Evolutionary conservation across 495 filamentous ascomycete genomes (phyloP).

Genomic region (Lichenothelia convexa): DNA sequence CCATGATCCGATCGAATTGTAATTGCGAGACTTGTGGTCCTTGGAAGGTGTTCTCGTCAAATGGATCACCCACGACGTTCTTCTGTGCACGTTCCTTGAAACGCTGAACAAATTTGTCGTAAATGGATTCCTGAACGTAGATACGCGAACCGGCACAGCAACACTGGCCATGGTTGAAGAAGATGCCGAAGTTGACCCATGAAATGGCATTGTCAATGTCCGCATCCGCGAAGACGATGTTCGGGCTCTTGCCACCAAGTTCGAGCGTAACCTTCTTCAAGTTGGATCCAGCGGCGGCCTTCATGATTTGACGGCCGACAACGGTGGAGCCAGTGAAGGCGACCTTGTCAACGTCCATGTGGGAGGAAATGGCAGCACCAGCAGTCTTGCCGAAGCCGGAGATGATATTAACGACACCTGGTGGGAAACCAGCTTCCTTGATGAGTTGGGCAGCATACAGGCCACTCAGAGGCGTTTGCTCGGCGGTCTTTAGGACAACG

Average conservation of each 20-base stretch:
- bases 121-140: conserved; percentile 89
- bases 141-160: conserved; percentile 94
- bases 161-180: conserved; percentile 97
- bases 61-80: conserved; percentile 89
- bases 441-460: conserved; percentile 63
- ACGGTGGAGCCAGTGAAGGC: conserved; percentile 93
- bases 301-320: conserved; percentile 84
- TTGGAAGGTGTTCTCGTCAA: conserved; percentile 78
- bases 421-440: conserved; percentile 91
- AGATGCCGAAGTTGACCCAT: conserved; percentile 98
- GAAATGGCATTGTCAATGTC: conserved; percentile 91
- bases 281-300: conserved; percentile 87
- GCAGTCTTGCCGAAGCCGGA: conserved; percentile 81
- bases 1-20: conserved; percentile 96
- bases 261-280: conserved; percentile 99
- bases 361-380: conserved; percentile 76
- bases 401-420: conserved; percentile 89
- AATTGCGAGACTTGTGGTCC: conserved; percentile 89
- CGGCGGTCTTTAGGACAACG: conserved; percentile 82
- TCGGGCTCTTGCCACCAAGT: conserved; percentile 94
- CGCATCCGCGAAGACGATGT: conserved; percentile 93
- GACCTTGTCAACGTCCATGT: conserved; percentile 98
- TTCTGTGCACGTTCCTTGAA: conserved; percentile 72
- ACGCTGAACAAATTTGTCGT: conserved; percentile 76
- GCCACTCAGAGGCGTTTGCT: conserved; percentile 86